Evolutionary conservation across 208 protist species (phyloP).

Genomic region (Leishmania braziliensis): DNA sequence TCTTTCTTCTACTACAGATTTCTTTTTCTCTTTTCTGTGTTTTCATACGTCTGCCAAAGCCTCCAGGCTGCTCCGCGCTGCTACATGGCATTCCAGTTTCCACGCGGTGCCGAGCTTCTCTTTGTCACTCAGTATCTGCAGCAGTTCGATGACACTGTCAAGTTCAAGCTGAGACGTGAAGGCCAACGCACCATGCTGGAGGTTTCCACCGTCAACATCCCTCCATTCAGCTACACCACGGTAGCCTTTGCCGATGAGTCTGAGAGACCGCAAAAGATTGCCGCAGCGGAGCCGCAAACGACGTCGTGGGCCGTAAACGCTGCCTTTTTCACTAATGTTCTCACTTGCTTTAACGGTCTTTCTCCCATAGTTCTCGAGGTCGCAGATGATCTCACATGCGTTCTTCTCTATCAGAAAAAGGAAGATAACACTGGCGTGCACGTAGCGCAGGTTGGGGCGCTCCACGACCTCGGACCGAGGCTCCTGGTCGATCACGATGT

Average conservation of each 20-base stretch:
- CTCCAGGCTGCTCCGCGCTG: not conserved
- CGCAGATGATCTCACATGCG: conserved; percentile 32
- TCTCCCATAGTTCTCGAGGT: conserved; percentile 51
- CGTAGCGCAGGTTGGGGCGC: conserved; percentile 43
- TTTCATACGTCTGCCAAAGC: not conserved
- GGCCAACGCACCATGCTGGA: conserved; percentile 21
- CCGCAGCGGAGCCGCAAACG: conserved; percentile 17
- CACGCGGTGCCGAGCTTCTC: conserved; percentile 28
- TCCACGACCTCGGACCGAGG: conserved; percentile 69
- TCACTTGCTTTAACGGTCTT: conserved; percentile 53
- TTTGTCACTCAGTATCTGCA: conserved; percentile 32
- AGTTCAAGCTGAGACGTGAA: conserved; percentile 33
- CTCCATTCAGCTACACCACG: conserved; percentile 63
- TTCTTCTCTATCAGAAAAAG: conserved; percentile 47
- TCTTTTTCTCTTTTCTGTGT: not conserved
- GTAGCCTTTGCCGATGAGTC: conserved; percentile 32
- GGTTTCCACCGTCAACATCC: conserved; percentile 46
- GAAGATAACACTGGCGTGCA: conserved; percentile 37
- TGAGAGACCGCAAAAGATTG: conserved; percentile 10
- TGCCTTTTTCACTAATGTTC: conserved; percentile 36
- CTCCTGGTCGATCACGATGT: conserved; percentile 57
- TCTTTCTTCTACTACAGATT: not conserved
- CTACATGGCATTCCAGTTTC: conserved; percentile 34
- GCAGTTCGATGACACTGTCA: conserved; percentile 49
- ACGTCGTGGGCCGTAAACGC: conserved; percentile 56